Evolutionary conservation across 73 alveolate species (phyloP), one percentile per base, ranked within the genome.

Genomic region (Effrenium voratum): DNA sequence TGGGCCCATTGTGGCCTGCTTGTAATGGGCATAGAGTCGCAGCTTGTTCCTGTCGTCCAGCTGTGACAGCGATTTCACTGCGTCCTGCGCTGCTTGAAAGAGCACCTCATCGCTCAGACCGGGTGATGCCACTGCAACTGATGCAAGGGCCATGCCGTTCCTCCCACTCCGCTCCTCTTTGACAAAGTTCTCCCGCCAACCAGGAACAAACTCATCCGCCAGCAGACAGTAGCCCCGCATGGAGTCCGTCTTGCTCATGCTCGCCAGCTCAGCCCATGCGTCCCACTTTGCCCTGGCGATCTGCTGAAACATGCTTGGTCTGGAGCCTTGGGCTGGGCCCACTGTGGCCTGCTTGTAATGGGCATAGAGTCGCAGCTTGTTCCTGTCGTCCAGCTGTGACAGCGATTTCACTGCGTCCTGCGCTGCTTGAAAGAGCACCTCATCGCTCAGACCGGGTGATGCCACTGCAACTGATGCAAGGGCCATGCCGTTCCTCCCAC

Each of bases 281-380:
- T 88, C 96, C 96, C 96, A 88, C 60, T 88, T 88, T 16, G 96
- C 96, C 77, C 96, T 41, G 19, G 85, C 96, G 40, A 88, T 86
- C 73, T 88, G 96, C 10, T 88, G 44, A 52, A 88, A 88, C 12
- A 88, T 41, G 43, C 96, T 68, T 28, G 96, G 96, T 52, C 96
- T 26, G 30, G 96, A 88, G 50, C 96, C 96, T 86, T 88, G 84
- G 34, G 82, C 94, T 10, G 94, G 94, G 15, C 94, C 94, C 30
- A 41, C 46, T 8, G 81, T 86, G 24, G 94, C 94, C 59, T 86
- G 94, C 94, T 86, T 86, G 94, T 86, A 86, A n/a, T 86, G 94
- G 15, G 94, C 94, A 43, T 86, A 86, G 49, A 86, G 82, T 19
- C 81, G 81, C 34, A 86, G 82, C 66, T 86, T 86, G 94, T 43